Evolutionary conservation across 2,329 filamentous ascomycete species (phyloP).

Genomic region (Fusarium piperis): DNA sequence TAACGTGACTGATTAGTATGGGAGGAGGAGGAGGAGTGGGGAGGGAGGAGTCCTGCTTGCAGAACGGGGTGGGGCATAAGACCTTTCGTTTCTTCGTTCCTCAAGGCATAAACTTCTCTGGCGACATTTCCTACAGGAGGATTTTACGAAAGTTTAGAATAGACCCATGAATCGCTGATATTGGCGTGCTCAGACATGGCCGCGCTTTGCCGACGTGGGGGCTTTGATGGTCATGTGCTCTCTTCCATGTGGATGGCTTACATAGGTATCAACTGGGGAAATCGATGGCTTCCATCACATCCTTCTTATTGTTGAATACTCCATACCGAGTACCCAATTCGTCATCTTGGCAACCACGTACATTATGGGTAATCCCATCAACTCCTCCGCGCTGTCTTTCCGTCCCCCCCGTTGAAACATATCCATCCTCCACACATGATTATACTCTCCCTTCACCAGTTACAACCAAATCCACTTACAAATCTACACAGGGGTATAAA

Average conservation of each 20-base stretch:
- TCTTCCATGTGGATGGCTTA: neutral
- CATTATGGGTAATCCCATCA: neutral
- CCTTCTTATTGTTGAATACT: neutral
- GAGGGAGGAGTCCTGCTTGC: too few species aligned
- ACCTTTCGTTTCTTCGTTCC: too few species aligned
- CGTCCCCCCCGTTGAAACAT: constrained; percentile 2
- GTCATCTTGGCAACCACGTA: neutral
- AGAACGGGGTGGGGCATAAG: too few species aligned
- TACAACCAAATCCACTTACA: constrained; percentile 5
- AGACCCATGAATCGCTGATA: neutral
- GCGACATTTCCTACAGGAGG: too few species aligned
- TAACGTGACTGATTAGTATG: too few species aligned
- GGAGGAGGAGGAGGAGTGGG: too few species aligned
- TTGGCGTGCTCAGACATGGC: constrained; percentile 20
- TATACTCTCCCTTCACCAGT: neutral
- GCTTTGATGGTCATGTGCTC: constrained; percentile 34
- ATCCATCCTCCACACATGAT: neutral
- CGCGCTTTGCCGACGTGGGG: constrained; percentile 43
- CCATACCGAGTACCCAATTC: constrained; percentile 1
- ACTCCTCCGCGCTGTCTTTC: neutral
- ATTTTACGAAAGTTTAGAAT: too few species aligned
- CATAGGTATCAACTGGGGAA: neutral
- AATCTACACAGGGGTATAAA: constrained; percentile 25
- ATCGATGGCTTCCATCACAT: neutral
- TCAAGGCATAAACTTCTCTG: too few species aligned